Conservation (phyloP, 2,329 filamentous ascomycete genomes). For the Alternaria angustiovoidea region DNA sequence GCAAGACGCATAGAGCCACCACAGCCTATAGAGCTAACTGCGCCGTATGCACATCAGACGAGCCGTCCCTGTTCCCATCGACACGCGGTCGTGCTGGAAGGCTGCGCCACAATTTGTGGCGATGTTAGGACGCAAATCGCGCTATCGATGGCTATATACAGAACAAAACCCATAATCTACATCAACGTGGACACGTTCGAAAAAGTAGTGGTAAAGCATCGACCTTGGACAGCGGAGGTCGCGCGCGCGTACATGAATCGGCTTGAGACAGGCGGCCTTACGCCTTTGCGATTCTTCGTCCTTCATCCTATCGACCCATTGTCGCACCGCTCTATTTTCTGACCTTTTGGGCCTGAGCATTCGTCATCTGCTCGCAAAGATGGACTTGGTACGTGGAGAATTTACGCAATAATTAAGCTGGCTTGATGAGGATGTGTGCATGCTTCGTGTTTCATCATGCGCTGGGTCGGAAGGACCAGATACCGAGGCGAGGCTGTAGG, state of each 20-base stretch:
- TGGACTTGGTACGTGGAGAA: background rate
- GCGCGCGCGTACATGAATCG: background rate
- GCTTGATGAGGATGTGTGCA: background rate
- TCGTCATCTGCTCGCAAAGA: background rate
- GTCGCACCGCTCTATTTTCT: background rate
- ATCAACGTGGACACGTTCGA: background rate
- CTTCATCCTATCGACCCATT: background rate
- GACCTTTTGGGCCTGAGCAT: background rate
- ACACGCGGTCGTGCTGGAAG: background rate
- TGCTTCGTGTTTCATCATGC: background rate
- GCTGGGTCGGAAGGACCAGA: background rate
- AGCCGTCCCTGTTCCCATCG: background rate
- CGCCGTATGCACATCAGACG: constrained; percentile 17
- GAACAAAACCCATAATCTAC: background rate
- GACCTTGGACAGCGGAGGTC: background rate
- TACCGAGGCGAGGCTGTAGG: background rate
- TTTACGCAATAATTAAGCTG: background rate
- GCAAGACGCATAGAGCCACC: background rate
- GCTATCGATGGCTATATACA: background rate
- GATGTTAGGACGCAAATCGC: background rate
- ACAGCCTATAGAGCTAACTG: constrained; percentile 12
- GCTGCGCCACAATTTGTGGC: constrained; percentile 11
- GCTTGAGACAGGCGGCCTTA: background rate
- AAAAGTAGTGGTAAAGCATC: background rate
- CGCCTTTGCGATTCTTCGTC: background rate